Evolutionary conservation across 2,329 filamentous ascomycete genomes (phyloP).

Genomic region (Leptodontidium sp.): DNA sequence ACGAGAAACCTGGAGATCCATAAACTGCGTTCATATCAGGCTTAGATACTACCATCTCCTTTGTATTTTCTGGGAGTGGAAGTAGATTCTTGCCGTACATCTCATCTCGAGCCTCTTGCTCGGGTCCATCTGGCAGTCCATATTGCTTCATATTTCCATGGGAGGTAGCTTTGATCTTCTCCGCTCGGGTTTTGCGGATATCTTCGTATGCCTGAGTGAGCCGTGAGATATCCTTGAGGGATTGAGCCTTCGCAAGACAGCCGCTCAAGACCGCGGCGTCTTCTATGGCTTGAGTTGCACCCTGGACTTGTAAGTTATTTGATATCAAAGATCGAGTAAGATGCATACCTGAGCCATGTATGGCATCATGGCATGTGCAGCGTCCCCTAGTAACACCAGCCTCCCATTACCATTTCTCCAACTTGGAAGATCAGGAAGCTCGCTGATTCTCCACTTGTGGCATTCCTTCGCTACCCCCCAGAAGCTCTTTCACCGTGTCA

Average conservation of each 20-base stretch:
- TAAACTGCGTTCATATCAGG: constrained; percentile 19
- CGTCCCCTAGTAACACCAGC: constrained; percentile 17
- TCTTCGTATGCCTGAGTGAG: constrained; percentile 21
- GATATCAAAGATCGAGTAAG: neutral
- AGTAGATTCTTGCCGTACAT: neutral
- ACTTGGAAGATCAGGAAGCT: constrained; percentile 7
- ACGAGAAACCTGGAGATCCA: constrained; percentile 12
- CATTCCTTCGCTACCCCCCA: neutral
- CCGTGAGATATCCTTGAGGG: neutral
- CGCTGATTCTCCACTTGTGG: constrained; percentile 21
- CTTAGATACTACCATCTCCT: neutral
- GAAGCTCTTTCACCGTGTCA: constrained; percentile 1
- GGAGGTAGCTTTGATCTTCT: constrained; percentile 20
- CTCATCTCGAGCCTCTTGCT: constrained; percentile 17
- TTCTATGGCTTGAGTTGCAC: constrained; percentile 19
- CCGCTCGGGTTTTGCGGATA: constrained; percentile 19
- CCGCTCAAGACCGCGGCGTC: constrained; percentile 4
- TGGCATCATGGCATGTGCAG: constrained; percentile 25
- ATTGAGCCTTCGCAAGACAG: constrained; percentile 5
- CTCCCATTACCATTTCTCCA: constrained; percentile 20
- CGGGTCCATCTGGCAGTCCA: constrained; percentile 15
- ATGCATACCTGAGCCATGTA: constrained; percentile 20
- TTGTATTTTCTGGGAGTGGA: neutral
- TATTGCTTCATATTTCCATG: constrained; percentile 18
- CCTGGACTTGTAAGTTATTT: neutral